Base-by-base conservation (phyloP, 208 protist genomes). In the Zelonia costaricensis region DNA sequence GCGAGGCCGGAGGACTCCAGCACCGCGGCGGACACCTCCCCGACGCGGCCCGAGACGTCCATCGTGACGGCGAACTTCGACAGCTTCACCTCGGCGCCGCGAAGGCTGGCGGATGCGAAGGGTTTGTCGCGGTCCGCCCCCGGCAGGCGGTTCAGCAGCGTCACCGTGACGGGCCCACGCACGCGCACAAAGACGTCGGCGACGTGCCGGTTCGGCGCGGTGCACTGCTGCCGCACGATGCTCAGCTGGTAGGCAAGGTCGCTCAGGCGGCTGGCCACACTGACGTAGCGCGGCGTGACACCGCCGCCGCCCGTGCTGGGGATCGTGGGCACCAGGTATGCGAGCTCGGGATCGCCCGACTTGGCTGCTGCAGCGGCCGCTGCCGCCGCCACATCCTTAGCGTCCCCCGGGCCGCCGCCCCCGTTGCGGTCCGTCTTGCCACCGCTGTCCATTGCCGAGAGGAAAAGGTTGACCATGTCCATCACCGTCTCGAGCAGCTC, bases 401-500 rank as follows among this genome's bases (percentile, higher is more conserved):
- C 35, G 42, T 65, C 45, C 13, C 18, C 54, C 13, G 44, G 25
- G 33, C 52, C 28, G 36, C 35, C 31, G 8, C 42, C 15, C 23
- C 15, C 23, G 33, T n/a, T 15, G 12, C 25, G 4, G 27, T 59
- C 15, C 30, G 20, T 6, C n/a, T 3, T 49, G n/a, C n/a, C n/a
- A n/a, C 55, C 25, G 22, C 46, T 45, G 59, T 80, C 61, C 28
- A 82, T 57, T 1, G 69, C 59, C 3, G 74, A 80, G 22, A 90
- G 25, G 27, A 83, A 55, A 30, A 95, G 55, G 43, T 91, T 90
- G 5, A 81, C 47, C 48, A 95, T 79, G 58, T 95, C 89, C 79
- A 92, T 91, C 15, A 89, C 57, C 27, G 63, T 60, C 71, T 95
- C 85, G 8, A 91, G 62, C 27, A 95, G 64, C 63, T 92, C 80